These are phyloP conservation scores for Nitzschia palea DNA, from an alignment of 108 stramenopile species.

Conservation along the genomic window DNA sequence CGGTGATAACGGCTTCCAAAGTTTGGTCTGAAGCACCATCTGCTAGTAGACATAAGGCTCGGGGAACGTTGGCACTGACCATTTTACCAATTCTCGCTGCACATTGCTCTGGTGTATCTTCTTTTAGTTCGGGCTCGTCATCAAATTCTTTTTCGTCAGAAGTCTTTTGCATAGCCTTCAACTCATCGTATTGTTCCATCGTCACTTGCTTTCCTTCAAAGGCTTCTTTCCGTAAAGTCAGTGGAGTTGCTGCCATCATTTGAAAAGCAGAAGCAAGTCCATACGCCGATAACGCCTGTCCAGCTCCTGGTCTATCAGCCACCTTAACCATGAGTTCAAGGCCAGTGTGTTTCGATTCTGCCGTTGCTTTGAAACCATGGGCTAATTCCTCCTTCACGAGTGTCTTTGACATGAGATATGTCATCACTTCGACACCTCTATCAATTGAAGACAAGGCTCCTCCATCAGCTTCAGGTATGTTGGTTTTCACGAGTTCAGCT, in stretches of 20 bases:
- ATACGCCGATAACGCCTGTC: slow-evolving; percentile 71
- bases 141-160: slow-evolving; percentile 80
- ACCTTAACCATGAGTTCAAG: slow-evolving; percentile 79
- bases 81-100: slow-evolving; percentile 68
- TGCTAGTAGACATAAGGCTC: slow-evolving; percentile 79
- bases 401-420: slow-evolving; percentile 86
- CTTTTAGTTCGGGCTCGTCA: slow-evolving; percentile 47
- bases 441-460: slow-evolving; percentile 72
- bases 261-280: slow-evolving; percentile 88
- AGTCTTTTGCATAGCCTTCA: slow-evolving; percentile 83
- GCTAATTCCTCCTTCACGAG: slow-evolving; percentile 88
- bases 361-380: slow-evolving; percentile 70
- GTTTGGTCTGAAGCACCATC: slow-evolving; percentile 85
- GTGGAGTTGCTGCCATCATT: slow-evolving; percentile 77
- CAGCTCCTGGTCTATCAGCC: slow-evolving; percentile 49
- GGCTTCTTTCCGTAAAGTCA: slow-evolving; percentile 85
- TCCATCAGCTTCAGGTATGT: slow-evolving; percentile 22
- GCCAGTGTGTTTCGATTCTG: slow-evolving; percentile 46
- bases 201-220: slow-evolving; percentile 93
- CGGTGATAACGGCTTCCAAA: slow-evolving; percentile 65
- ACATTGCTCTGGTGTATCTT: slow-evolving; percentile 65
- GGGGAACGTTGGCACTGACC: slow-evolving; percentile 80
- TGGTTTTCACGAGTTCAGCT: slow-evolving; percentile 2
- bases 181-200: slow-evolving; percentile 95
- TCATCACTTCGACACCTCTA: slow-evolving; percentile 90